phyloP scores from a whole-genome alignment of 192 early-diverging fungal species.

The Rhizoclosmatium sp. region DNA sequence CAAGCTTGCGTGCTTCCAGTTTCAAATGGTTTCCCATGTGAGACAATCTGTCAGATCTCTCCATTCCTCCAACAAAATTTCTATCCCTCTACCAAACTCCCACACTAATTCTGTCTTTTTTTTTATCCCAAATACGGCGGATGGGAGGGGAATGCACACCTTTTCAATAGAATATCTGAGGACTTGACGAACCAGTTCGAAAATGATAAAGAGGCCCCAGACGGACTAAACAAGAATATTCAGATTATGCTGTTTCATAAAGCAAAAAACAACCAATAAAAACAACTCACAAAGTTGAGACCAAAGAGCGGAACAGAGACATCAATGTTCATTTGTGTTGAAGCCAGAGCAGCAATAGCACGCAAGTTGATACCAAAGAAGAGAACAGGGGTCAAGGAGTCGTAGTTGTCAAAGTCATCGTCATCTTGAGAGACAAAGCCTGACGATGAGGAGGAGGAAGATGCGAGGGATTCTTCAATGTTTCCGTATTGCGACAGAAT shows the following conservation, averaged over 20 bases:
- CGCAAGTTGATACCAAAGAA: constrained; percentile 1
- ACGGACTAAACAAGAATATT: not conserved
- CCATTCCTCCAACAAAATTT: not conserved
- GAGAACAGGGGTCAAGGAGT: constrained; percentile 1
- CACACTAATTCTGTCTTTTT: no score
- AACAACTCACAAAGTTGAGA: not conserved
- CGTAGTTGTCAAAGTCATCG: not conserved
- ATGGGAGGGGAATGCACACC: no score
- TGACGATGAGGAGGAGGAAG: not conserved
- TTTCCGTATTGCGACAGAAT: constrained; percentile 16
- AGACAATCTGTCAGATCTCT: no score
- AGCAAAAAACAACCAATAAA: not conserved
- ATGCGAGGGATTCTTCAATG: not conserved
- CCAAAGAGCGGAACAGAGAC: constrained; percentile 4
- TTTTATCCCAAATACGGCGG: no score
- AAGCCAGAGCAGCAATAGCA: constrained; percentile 11
- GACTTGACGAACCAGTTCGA: constrained; percentile 25
- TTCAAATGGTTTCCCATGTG: no score
- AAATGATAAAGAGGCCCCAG: constrained; percentile 22
- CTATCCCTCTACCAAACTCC: no score
- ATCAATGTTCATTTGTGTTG: not conserved
- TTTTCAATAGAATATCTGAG: not conserved
- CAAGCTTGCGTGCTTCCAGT: no score
- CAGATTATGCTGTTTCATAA: no score
- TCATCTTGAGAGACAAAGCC: not conserved